A percentile compares a stretch with the other conserved stretches of the same genome.
Evolutionary conservation across 2,329 filamentous ascomycete species (phyloP).

Genomic region (Colletotrichum lentis): DNA sequence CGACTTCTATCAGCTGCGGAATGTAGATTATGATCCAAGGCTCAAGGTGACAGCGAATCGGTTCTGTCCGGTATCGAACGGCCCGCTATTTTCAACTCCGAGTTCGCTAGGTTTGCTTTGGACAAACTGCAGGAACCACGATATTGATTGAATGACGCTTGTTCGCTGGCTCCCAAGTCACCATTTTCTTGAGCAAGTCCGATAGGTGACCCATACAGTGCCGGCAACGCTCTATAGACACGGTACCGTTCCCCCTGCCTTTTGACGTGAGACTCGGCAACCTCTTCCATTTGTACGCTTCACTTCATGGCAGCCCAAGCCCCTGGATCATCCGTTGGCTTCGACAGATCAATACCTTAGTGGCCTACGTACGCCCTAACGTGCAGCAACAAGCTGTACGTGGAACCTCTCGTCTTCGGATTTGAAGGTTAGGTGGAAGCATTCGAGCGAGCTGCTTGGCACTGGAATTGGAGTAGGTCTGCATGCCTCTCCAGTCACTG

Average conservation of each 20-base stretch:
- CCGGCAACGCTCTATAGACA: accelerated
- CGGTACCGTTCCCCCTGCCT: background rate
- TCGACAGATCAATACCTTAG: background rate
- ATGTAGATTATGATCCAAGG: background rate
- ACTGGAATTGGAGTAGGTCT: background rate
- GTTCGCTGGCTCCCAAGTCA: background rate
- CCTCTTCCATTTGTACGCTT: background rate
- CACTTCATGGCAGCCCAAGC: background rate
- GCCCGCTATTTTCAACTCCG: background rate
- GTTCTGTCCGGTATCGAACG: background rate
- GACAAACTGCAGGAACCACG: background rate
- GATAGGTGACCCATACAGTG: background rate
- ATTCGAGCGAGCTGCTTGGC: conserved; percentile 14
- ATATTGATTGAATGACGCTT: conserved; percentile 6
- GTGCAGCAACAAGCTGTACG: conserved; percentile 15
- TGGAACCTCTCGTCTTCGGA: conserved; percentile 11
- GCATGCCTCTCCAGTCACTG: conserved; percentile 36
- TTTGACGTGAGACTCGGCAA: background rate
- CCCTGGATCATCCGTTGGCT: background rate
- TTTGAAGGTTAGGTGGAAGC: background rate
- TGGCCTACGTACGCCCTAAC: background rate
- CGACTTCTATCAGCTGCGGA: background rate
- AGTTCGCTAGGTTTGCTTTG: background rate
- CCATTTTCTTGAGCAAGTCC: conserved; percentile 1
- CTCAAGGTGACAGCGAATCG: background rate